These are phyloP conservation scores for Larix kaempferi DNA, from an alignment of 75 land plant genomes.

Conservation along the genomic window DNA sequence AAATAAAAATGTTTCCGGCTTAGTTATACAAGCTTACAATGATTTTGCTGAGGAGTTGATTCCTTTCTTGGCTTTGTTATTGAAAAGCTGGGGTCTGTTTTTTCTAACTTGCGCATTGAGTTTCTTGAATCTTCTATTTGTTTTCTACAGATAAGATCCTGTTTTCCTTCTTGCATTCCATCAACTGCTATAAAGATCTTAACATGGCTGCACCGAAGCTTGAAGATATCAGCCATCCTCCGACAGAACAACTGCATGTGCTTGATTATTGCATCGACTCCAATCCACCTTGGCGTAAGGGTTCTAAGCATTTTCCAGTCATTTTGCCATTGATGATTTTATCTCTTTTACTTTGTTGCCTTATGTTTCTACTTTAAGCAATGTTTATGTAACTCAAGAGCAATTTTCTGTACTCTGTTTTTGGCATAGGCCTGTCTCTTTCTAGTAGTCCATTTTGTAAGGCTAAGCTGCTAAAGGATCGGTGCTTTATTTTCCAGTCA, in stretches of 20 bases:
- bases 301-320: not conserved
- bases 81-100: too few relatives aligned
- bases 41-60: too few relatives aligned
- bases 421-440: not conserved
- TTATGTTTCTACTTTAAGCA: not conserved
- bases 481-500: not conserved
- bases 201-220: slow-evolving; percentile 54
- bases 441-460: not conserved
- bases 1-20: too few relatives aligned
- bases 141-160: too few relatives aligned
- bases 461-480: not conserved
- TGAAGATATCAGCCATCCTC: slow-evolving; percentile 69
- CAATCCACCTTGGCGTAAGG: slow-evolving; percentile 78
- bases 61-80: too few relatives aligned
- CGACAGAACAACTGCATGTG: slow-evolving; percentile 84
- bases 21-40: too few relatives aligned
- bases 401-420: not conserved
- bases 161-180: too few relatives aligned
- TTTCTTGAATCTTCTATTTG: too few relatives aligned
- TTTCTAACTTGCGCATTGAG: too few relatives aligned
- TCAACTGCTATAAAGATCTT: too few relatives aligned
- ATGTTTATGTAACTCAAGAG: not conserved
- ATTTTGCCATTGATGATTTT: not conserved
- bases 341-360: not conserved
- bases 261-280: slow-evolving; percentile 92